Base-by-base conservation (phyloP, 2,329 filamentous ascomycete species). In the Penicillium corylophilum region DNA sequence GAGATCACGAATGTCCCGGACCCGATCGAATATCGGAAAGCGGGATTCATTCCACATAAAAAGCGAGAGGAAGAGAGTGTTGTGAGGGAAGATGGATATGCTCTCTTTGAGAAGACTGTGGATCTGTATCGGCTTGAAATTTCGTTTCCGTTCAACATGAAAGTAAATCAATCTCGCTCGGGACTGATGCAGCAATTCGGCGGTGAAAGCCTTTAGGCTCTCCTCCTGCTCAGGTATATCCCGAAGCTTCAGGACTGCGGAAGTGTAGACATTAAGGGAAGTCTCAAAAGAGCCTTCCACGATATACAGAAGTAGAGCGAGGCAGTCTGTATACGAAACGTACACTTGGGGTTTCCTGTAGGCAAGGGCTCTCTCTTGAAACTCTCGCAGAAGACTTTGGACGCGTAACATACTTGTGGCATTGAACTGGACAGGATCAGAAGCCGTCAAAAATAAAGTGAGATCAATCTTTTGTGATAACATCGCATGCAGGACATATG, bases 31-130 rank as follows among this genome's bases (percentile, higher is more conserved):
- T 48, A 94, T 80, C 22, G 86, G 82, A 39, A 90, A 82, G 7
- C 86, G 82, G 2, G 83, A 78, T 65, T 93, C 86, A 55, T 89
- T 85, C 77, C 86, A 88, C n/a, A 85, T 81, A 57, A 87, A 87
- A 0, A 94, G 73, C 1, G 81, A 77, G 1, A 95, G 78, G 55
- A 96, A 86, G 5, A 90, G 78, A 1, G 84, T 88, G 72, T 96
- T 96, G 44, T 78, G 77, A 0, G 91, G 90, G 66, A 91, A 95
- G 6, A 74, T 66, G 0, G 63, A 61, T 20, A 94, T 75, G 55
- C 86, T 88, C 2, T 77, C 72, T 4, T 76, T 71, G 1, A 96
- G 73, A 12, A 85, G 75, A 7, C 79, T 71, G 39, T 88, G 85
- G 29, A 95, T 69, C 16, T 85, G 78, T 0, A 78, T 74, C 4